phyloP scores from a whole-genome alignment of 768 basidiomycete genomes.

The Boletus rex-veris region DNA sequence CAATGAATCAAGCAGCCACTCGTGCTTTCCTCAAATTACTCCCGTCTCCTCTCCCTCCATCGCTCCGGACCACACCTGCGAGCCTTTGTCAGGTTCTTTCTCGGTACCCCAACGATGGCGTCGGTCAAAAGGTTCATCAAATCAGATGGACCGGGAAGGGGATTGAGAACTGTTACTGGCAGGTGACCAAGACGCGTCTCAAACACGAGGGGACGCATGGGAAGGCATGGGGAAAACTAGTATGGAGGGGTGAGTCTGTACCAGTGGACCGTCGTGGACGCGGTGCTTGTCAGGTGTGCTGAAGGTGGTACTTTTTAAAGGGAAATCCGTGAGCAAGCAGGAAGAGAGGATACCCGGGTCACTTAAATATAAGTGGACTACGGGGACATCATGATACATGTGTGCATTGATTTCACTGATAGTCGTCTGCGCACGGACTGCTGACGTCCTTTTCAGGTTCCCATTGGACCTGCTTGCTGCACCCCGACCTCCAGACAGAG shows the following conservation, averaged over 20 bases:
- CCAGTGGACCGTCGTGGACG: not conserved
- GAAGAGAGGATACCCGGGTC: constrained; percentile 67
- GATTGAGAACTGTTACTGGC: constrained; percentile 69
- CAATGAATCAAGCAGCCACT: constrained; percentile 26
- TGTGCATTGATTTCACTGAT: constrained; percentile 1
- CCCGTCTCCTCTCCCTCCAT: constrained; percentile 56
- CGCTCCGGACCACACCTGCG: constrained; percentile 52
- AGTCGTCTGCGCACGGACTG: not conserved
- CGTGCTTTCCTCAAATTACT: constrained; percentile 51
- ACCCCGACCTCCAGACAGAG: too few relatives aligned
- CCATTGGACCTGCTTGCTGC: not conserved
- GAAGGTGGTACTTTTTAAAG: constrained; percentile 33
- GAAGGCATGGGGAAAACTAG: constrained; percentile 77
- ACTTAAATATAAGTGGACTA: constrained; percentile 71
- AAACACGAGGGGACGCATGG: constrained; percentile 75
- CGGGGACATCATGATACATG: constrained; percentile 41
- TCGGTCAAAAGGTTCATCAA: constrained; percentile 69
- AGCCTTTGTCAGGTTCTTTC: constrained; percentile 74
- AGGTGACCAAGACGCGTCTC: constrained; percentile 65
- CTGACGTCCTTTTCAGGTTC: constrained; percentile 1
- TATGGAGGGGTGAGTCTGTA: constrained; percentile 66
- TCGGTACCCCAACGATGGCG: constrained; percentile 60
- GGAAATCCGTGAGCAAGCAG: constrained; percentile 53
- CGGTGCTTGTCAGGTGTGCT: constrained; percentile 1
- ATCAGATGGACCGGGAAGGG: constrained; percentile 69